Evolutionary conservation across 495 filamentous ascomycete genomes (phyloP).

Genomic region (Arthonia radiata): DNA sequence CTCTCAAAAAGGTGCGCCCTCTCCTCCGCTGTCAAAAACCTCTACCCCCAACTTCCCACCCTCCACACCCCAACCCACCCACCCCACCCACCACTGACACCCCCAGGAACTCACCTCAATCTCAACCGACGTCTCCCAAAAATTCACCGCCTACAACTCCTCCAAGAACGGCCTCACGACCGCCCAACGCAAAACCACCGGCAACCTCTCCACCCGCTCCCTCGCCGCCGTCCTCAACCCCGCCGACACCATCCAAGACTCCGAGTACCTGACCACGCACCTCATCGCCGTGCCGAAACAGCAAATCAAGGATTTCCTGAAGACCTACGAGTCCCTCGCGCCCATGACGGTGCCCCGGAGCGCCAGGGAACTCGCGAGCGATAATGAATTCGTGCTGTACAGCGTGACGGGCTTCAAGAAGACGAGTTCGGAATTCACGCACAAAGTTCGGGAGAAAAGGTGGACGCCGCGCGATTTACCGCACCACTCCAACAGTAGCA

Average conservation of each 20-base stretch:
- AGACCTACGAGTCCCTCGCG: conserved; percentile 64
- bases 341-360: conserved; percentile 81
- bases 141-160: conserved; percentile 78
- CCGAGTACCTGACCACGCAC: conserved; percentile 91
- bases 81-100: background rate
- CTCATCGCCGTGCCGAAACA: conserved; percentile 63
- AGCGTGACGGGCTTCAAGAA: conserved; percentile 89
- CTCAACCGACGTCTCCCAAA: conserved; percentile 82
- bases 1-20: conserved; percentile 62
- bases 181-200: conserved; percentile 63
- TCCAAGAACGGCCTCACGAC: conserved; percentile 57
- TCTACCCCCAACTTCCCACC: too few species aligned
- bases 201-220: conserved; percentile 83
- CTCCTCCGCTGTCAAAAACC: too few species aligned
- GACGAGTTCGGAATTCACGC: conserved; percentile 56
- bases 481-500: too few species aligned
- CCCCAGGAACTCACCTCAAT: conserved; percentile 55
- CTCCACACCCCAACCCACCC: too few species aligned
- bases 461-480: conserved; percentile 91
- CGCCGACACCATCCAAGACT: conserved; percentile 52
- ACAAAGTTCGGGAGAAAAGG: conserved; percentile 69
- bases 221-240: conserved; percentile 72
- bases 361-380: conserved; percentile 45
- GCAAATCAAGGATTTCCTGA: conserved; percentile 62
- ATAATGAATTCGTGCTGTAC: conserved; percentile 71